Evolutionary conservation across 371 early-diverging fungal species (phyloP), one percentile per base, ranked within the genome.

Genomic region (Haplosporangium sp.): DNA sequence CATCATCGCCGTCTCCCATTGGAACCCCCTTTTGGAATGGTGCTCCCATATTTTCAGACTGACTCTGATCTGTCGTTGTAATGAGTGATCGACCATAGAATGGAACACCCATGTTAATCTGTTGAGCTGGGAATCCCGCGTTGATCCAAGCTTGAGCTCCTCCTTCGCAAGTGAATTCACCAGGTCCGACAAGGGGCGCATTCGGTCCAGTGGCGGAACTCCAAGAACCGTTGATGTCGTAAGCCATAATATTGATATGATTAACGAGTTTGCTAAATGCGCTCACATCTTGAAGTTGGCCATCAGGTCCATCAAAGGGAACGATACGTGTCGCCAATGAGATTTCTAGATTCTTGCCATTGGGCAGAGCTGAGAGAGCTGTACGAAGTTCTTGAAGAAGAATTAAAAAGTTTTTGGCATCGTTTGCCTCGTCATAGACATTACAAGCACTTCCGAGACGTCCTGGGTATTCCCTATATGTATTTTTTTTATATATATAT

Each of bases 401-500:
- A 3, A 76, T 83, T 67, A 93, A 71, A 48, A 89, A 85, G 73
- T 93, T 92, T 47, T 72, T 86, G 15, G 89, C 77, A 62, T 94
- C 92, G 11, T 91, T 78, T 44, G 69, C 59, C 11, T 74, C 73
- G 55, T 85, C 84, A 53, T 86, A 69, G 37, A 84, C 79, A 73
- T 94, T 95, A 76, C 94, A 92, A 8, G 87, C 89, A 35, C 90
- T 86, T 4, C 91, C 94, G 61, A 88, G 83, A 15, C 89, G 84
- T 13, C 90, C 94, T n/a, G 95, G 94, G 68, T 91, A 95, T 73
- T 95, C 95, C 95, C 93, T 95, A 27, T 27, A 27, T 27, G 27
- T 27, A 27, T 27, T 27, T 27, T 27, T 27, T 0, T 27, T 27
- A 27, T 27, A 27, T 27, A 27, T 27, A 27, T 27, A 27, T 27